These are phyloP conservation scores for Gremmenia infestans DNA, from an alignment of 2,329 filamentous ascomycete species.

Conservation along the genomic window DNA sequence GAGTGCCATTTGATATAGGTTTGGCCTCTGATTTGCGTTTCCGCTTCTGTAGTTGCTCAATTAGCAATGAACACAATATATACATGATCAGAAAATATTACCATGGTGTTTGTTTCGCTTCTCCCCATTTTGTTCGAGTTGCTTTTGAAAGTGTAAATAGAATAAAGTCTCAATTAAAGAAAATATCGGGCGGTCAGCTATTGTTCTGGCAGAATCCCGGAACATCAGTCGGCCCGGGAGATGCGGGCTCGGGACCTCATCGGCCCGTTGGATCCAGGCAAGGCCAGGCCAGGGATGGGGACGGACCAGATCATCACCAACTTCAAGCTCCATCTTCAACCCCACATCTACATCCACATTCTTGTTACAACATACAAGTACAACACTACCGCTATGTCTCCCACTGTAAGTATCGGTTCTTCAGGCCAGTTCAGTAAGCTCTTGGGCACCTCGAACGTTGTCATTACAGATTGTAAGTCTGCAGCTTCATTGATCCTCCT, in stretches of 20 bases:
- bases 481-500: constrained; percentile 14
- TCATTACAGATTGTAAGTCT: constrained; percentile 81
- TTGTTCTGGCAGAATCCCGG: constrained; percentile 14
- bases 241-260: too few relatives aligned
- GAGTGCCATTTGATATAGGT: constrained; percentile 14
- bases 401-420: constrained; percentile 55
- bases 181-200: constrained; percentile 12
- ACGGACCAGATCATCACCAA: constrained; percentile 6
- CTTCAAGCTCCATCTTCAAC: not conserved
- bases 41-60: constrained; percentile 26
- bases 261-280: not conserved
- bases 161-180: not conserved
- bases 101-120: constrained; percentile 29
- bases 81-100: constrained; percentile 2
- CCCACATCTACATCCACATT: not conserved
- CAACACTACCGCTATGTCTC: constrained; percentile 20
- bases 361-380: not conserved
- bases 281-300: not conserved
- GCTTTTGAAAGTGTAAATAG: not conserved
- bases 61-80: not conserved
- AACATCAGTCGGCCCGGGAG: not conserved
- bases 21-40: constrained; percentile 29
- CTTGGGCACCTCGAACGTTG: constrained; percentile 68
- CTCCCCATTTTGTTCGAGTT: constrained; percentile 25
- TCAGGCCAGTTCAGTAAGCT: constrained; percentile 66